Evolutionary conservation across 306 rosid species (phyloP).

Genomic region (Boehmeria nivea): DNA sequence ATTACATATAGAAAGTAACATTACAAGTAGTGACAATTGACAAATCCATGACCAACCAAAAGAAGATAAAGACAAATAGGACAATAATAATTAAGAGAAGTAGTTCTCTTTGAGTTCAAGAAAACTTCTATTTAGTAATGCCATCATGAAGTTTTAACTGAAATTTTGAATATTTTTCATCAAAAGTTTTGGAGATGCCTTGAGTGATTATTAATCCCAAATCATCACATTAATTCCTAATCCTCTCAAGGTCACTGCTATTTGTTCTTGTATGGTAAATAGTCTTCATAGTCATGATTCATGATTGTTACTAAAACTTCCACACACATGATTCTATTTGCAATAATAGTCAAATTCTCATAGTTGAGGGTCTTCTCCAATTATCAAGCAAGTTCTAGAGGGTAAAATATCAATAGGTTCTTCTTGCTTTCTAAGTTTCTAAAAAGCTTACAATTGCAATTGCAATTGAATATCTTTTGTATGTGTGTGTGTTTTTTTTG

Average conservation of each 20-base stretch:
- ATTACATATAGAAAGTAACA: neutral
- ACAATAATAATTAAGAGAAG: slow-evolving; percentile 2
- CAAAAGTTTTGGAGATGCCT: slow-evolving; percentile 14
- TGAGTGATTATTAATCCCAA: slow-evolving; percentile 10
- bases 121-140: slow-evolving; percentile 21
- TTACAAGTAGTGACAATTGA: no score
- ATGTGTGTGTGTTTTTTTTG: neutral
- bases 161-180: neutral
- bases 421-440: slow-evolving; percentile 5
- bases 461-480: neutral
- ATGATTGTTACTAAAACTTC: neutral
- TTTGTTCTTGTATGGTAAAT: neutral
- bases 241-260: neutral
- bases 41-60: neutral
- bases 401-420: neutral
- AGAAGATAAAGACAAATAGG: neutral
- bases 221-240: neutral
- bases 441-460: neutral
- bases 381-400: slow-evolving; percentile 1
- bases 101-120: slow-evolving; percentile 41
- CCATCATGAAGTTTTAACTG: slow-evolving; percentile 9
- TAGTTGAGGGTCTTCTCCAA: slow-evolving; percentile 7
- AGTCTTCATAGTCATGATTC: neutral
- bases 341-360: slow-evolving; percentile 1
- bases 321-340: neutral